Evolutionary conservation across 169 alveolate genomes (phyloP).

Genomic region (Ichthyophthirius multifiliis): DNA sequence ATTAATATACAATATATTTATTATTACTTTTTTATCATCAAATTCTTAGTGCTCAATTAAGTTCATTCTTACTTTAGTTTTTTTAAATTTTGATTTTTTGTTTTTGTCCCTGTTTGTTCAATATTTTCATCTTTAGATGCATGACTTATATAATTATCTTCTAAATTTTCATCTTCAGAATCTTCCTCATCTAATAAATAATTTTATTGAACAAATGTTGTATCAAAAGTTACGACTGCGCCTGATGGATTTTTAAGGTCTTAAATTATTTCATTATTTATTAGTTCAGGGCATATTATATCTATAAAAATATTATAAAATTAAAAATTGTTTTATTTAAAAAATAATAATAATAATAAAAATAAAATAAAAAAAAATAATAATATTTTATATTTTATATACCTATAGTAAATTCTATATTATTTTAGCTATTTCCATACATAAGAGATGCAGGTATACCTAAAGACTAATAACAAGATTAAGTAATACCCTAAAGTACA

Average conservation of each 20-base stretch:
- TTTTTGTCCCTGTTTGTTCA: background rate
- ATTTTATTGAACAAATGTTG: background rate
- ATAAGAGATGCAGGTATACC: slow-evolving; percentile 28
- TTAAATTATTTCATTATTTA: background rate
- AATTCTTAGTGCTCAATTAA: background rate
- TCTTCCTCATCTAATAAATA: background rate
- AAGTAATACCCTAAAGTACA: slow-evolving; percentile 13
- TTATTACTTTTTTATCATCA: background rate
- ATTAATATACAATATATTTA: background rate
- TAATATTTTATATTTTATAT: background rate
- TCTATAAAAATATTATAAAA: background rate
- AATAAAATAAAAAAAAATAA: too few species aligned
- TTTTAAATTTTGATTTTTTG: slow-evolving; percentile 7
- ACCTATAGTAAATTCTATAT: slow-evolving; percentile 30
- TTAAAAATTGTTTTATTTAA: background rate
- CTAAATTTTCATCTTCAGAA: background rate
- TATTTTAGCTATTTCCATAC: slow-evolving; percentile 15
- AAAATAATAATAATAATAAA: background rate
- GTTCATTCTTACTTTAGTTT: background rate
- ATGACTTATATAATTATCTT: background rate
- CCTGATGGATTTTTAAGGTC: slow-evolving; percentile 5
- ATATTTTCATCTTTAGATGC: background rate
- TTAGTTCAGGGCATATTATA: background rate
- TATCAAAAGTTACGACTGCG: background rate
- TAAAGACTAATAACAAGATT: slow-evolving; percentile 8